Conservation (phyloP, 2,329 filamentous ascomycete genomes). For the Raffaelea deltoideospora region DNA sequence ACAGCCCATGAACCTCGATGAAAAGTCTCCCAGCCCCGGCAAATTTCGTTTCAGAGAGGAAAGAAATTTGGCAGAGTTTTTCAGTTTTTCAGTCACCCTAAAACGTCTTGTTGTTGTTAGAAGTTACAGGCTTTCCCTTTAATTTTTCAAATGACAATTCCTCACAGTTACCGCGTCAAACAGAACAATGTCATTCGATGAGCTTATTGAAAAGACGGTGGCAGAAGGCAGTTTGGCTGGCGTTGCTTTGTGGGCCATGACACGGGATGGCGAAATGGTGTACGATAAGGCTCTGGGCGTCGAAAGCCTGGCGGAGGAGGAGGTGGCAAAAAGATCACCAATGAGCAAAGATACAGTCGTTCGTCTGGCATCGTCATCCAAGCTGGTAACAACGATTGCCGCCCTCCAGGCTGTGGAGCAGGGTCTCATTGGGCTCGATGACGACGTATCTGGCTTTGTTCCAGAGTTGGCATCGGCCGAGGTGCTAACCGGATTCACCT, state of each 20-base stretch:
- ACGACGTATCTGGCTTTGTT: constrained; percentile 16
- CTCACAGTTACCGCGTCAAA: no score
- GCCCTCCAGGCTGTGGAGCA: constrained; percentile 5
- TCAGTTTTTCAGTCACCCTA: no score
- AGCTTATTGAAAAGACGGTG: constrained; percentile 5
- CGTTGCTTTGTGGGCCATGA: constrained; percentile 4
- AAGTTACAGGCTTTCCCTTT: no score
- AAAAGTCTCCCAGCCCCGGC: no score
- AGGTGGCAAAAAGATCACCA: constrained; percentile 1
- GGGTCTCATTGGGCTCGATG: constrained; percentile 4
- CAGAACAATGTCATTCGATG: constrained; percentile 6
- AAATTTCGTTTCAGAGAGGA: no score
- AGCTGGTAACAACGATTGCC: constrained; percentile 5
- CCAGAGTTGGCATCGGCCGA: constrained; percentile 26
- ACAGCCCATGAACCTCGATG: no score
- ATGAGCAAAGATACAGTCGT: constrained; percentile 5
- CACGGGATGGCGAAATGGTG: neutral
- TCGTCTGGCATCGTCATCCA: constrained; percentile 5
- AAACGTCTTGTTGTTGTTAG: no score
- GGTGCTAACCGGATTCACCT: constrained; percentile 26
- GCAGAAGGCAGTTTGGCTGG: constrained; percentile 2
- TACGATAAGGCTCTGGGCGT: constrained; percentile 1
- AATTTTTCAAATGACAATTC: no score
- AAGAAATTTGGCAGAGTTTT: no score
- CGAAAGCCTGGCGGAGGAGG: constrained; percentile 1